Evolutionary conservation across 2,329 filamentous ascomycete species (phyloP).

Genomic region (Trichothecium roseum): DNA sequence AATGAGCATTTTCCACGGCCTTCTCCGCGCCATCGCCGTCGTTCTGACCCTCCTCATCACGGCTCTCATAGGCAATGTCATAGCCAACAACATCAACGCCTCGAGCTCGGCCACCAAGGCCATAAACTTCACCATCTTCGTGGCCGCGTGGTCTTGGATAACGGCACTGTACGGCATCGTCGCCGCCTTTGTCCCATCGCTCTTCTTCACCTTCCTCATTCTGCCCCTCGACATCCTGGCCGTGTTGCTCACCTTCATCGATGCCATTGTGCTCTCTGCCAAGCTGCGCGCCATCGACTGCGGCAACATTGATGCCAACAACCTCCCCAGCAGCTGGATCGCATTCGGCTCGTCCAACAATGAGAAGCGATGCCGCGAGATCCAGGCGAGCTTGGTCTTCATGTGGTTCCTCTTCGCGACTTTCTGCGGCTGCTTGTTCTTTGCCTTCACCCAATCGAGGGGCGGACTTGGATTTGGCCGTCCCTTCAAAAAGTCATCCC

Average conservation of each 20-base stretch:
- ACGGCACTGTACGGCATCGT: conserved; percentile 52
- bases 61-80: conserved; percentile 48
- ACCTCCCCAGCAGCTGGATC: conserved; percentile 39
- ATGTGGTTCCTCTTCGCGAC: conserved; percentile 67
- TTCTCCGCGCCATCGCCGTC: conserved; percentile 38
- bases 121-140: conserved; percentile 60
- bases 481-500: conserved; percentile 15
- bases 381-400: conserved; percentile 66
- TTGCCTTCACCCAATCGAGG: conserved; percentile 43
- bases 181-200: conserved; percentile 40
- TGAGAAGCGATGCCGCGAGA: conserved; percentile 59
- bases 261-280: conserved; percentile 58
- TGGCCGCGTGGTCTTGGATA: conserved; percentile 55
- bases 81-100: conserved; percentile 36
- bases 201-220: conserved; percentile 41
- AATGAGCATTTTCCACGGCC: conserved; percentile 28
- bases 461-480: conserved; percentile 28
- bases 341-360: conserved; percentile 50
- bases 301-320: conserved; percentile 30
- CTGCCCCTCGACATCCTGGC: conserved; percentile 48
- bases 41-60: conserved; percentile 43
- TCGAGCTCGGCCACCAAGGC: conserved; percentile 31
- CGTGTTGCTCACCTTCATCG: conserved; percentile 60
- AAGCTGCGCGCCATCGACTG: conserved; percentile 62
- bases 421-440: conserved; percentile 46